Evolutionary conservation across 192 early-diverging fungal genomes (phyloP).

Genomic region (Kickxella alabastrina): DNA sequence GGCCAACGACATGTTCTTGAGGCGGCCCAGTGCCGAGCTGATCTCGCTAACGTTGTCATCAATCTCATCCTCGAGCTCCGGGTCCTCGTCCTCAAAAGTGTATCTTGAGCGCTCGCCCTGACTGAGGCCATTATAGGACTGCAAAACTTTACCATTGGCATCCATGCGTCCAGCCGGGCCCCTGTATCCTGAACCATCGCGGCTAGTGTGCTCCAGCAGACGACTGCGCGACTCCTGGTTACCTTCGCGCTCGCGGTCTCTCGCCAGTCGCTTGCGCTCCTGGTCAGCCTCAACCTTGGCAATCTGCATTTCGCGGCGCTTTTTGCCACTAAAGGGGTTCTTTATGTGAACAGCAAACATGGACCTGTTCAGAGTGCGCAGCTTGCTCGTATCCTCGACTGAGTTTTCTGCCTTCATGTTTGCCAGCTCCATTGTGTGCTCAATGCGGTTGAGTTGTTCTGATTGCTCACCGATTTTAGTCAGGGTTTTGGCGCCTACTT

Average conservation of each 20-base stretch:
- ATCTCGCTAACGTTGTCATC: constrained; percentile 64
- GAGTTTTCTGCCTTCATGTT: constrained; percentile 37
- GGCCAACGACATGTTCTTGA: constrained; percentile 60
- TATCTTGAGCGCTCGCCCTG: constrained; percentile 56
- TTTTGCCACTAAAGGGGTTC: constrained; percentile 65
- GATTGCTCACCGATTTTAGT: constrained; percentile 63
- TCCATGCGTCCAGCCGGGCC: constrained; percentile 31
- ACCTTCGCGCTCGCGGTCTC: constrained; percentile 53
- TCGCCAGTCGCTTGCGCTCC: constrained; percentile 19
- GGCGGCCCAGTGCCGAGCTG: constrained; percentile 45
- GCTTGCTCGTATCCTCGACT: constrained; percentile 30
- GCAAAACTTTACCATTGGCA: constrained; percentile 50
- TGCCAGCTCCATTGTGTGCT: constrained; percentile 62
- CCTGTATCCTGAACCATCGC: constrained; percentile 8
- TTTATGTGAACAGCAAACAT: constrained; percentile 67
- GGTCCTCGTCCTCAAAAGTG: constrained; percentile 70
- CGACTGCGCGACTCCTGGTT: constrained; percentile 60
- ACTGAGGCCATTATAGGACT: constrained; percentile 16
- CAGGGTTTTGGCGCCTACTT: constrained; percentile 58
- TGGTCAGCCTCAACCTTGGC: constrained; percentile 51
- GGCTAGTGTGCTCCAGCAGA: constrained; percentile 48
- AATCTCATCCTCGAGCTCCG: constrained; percentile 63
- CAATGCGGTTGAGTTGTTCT: constrained; percentile 50
- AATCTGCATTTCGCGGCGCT: constrained; percentile 58
- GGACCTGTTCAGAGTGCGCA: constrained; percentile 62